Evolutionary conservation across 306 rosid genomes (phyloP).

Genomic region (Corylus avellana): DNA sequence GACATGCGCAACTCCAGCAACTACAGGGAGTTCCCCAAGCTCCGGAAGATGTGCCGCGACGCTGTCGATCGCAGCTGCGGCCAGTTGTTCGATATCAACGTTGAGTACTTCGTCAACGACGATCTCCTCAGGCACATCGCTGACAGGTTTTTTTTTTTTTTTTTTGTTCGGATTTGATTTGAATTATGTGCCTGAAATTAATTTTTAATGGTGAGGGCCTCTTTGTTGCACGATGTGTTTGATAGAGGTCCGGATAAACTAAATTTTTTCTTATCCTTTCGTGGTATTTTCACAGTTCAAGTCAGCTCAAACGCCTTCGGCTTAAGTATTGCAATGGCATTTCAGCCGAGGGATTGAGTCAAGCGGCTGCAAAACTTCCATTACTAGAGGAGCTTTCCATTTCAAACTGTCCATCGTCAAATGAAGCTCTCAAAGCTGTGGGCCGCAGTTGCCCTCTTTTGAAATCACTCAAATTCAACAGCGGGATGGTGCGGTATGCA

Average conservation of each 20-base stretch:
- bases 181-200: no score
- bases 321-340: constrained; percentile 32
- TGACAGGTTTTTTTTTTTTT: not conserved
- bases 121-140: no score
- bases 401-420: constrained; percentile 31
- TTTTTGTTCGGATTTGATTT: no score
- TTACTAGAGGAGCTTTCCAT: constrained; percentile 64
- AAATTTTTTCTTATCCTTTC: not conserved
- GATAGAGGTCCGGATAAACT: no score
- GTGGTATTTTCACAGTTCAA: constrained; percentile 37
- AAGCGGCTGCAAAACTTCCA: constrained; percentile 47
- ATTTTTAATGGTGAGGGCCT: not conserved
- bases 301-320: constrained; percentile 39
- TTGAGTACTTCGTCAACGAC: no score
- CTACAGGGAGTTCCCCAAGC: not conserved
- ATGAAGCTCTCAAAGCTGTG: constrained; percentile 35
- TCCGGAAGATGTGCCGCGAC: not conserved
- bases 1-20: constrained; percentile 39
- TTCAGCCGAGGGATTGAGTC: constrained; percentile 47
- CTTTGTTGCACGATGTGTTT: not conserved
- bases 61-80: constrained; percentile 41
- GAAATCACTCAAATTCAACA: constrained; percentile 47
- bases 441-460: constrained; percentile 58
- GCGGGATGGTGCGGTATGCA: no score
- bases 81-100: constrained; percentile 11